Evolutionary conservation across 164 flowering plant species (phyloP).

Genomic region (Macadamia integrifolia): DNA sequence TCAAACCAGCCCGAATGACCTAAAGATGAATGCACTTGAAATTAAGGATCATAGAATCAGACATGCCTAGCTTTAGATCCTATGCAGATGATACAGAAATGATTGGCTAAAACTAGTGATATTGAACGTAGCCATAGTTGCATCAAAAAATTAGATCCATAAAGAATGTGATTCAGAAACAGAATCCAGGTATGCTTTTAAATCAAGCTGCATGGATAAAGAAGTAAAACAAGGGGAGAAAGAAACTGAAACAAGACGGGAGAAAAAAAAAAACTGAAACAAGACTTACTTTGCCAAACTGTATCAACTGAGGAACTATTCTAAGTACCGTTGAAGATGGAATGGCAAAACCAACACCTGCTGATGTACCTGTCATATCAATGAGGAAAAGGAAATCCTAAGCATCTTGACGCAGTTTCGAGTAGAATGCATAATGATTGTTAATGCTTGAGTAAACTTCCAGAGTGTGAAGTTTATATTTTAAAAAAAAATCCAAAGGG

Average conservation of each 20-base stretch:
- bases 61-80: not conserved
- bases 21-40: conserved; percentile 17
- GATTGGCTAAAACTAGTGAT: not conserved
- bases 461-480: too few relatives aligned
- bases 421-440: not conserved
- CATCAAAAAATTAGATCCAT: not conserved
- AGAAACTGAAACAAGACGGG: not conserved
- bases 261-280: not conserved
- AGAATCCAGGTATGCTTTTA: not conserved
- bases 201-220: too few relatives aligned
- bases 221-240: not conserved
- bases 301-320: conserved; percentile 88
- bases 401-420: not conserved
- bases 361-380: conserved; percentile 70
- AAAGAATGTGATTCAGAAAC: not conserved
- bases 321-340: conserved; percentile 77
- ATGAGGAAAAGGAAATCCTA: not conserved
- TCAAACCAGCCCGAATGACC: conserved; percentile 83
- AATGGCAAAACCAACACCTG: conserved; percentile 96
- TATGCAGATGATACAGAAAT: not conserved
- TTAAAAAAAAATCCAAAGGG: too few relatives aligned
- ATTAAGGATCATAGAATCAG: not conserved
- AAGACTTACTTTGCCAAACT: conserved; percentile 64
- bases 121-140: not conserved
- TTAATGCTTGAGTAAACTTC: not conserved